phyloP scores from a whole-genome alignment of 768 basidiomycete species.

The Podaxis rugospora region DNA sequence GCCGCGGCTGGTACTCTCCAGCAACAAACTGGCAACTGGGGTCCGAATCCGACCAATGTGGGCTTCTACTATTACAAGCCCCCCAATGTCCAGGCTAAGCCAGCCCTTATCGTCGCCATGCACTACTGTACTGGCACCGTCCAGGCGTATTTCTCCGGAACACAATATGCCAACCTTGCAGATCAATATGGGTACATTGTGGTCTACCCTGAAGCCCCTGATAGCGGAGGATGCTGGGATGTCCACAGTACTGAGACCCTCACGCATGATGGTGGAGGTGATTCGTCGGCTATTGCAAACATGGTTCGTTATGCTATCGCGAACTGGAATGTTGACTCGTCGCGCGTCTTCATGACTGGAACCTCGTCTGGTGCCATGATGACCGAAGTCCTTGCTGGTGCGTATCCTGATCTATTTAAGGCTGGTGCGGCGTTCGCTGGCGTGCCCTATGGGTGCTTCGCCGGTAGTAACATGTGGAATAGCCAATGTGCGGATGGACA shows the following conservation, averaged over 20 bases:
- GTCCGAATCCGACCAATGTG: constrained; percentile 50
- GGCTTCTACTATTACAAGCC: constrained; percentile 44
- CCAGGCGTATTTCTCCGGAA: constrained; percentile 44
- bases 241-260: constrained; percentile 46
- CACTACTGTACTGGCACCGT: constrained; percentile 51
- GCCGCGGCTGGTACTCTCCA: constrained; percentile 30
- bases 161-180: constrained; percentile 45
- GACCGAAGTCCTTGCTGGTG: constrained; percentile 51
- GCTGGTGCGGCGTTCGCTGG: constrained; percentile 48
- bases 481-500: constrained; percentile 39
- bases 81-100: constrained; percentile 28
- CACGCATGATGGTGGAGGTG: constrained; percentile 51
- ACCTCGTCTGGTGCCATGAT: constrained; percentile 56
- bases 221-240: constrained; percentile 48
- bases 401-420: constrained; percentile 50
- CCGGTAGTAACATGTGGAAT: constrained; percentile 44
- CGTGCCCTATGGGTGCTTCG: constrained; percentile 53
- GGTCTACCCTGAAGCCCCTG: constrained; percentile 43
- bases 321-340: constrained; percentile 41
- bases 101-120: constrained; percentile 48
- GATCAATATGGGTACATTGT: constrained; percentile 47
- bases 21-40: constrained; percentile 39
- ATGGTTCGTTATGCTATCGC: constrained; percentile 44
- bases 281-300: constrained; percentile 47
- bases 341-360: constrained; percentile 47